A percentile compares a stretch with the other conserved stretches of the same genome.
Evolutionary conservation across 257 asterid genomes (phyloP).

Genomic region (Solanum piurae): DNA sequence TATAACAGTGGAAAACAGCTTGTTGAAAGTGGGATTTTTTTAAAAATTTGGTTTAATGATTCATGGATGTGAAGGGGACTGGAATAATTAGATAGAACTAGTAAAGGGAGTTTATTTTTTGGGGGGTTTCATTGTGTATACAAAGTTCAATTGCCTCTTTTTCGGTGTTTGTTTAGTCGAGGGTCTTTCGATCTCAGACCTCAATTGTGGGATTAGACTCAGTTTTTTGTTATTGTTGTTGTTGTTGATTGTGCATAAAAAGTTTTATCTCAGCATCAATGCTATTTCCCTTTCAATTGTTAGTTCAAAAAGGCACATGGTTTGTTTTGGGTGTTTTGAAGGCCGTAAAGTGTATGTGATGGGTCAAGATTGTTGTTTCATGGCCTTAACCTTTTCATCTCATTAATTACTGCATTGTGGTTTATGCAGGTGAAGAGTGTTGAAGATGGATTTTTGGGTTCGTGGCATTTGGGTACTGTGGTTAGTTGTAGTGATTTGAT

Average conservation of each 20-base stretch:
- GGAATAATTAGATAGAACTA: not conserved
- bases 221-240: not conserved
- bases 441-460: slow-evolving; percentile 27
- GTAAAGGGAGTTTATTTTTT: slow-evolving; percentile 2
- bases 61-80: slow-evolving; percentile 4
- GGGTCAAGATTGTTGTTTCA: not conserved
- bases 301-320: not conserved
- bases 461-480: slow-evolving; percentile 47
- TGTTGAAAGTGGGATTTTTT: slow-evolving; percentile 27
- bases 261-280: not conserved
- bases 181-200: not conserved
- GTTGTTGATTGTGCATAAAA: slow-evolving; percentile 11
- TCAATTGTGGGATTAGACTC: not conserved
- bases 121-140: slow-evolving; percentile 12
- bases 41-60: not conserved
- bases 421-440: slow-evolving; percentile 27
- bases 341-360: not conserved
- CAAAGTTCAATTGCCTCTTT: slow-evolving; percentile 5
- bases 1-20: not conserved
- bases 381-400: not conserved
- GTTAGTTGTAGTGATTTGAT: slow-evolving; percentile 5
- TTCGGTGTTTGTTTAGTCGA: not conserved
- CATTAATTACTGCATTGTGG: not conserved
- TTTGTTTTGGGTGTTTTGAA: not conserved
- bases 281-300: not conserved